Evolutionary conservation across 108 stramenopile genomes (phyloP).

Genomic region (Nitzschia palea): DNA sequence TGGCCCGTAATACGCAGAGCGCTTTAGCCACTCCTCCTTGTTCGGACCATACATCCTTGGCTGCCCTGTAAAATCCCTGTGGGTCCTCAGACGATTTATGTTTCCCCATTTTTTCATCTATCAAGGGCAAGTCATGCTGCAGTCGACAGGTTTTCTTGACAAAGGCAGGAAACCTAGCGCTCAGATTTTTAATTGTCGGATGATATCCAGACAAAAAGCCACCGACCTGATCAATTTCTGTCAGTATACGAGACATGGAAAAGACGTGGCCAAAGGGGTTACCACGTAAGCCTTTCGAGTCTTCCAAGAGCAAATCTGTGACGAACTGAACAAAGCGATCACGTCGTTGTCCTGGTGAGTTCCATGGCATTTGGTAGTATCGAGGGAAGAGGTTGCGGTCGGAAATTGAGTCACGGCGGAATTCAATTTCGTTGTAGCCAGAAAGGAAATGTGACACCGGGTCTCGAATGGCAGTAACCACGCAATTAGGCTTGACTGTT

Average conservation of each 20-base stretch:
- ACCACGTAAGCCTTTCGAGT: neutral
- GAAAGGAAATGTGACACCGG: conserved; percentile 38
- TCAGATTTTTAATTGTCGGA: conserved; percentile 17
- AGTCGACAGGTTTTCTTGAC: conserved; percentile 11
- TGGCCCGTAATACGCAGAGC: conserved; percentile 30
- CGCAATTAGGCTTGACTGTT: conserved; percentile 11
- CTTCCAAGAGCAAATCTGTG: conserved; percentile 12
- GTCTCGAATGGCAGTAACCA: conserved; percentile 39
- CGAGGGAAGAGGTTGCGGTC: neutral
- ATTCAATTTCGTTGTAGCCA: conserved; percentile 46
- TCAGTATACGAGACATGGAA: neutral
- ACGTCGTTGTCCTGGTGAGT: neutral
- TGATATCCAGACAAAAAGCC: neutral
- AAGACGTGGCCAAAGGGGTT: neutral
- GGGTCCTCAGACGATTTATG: conserved; percentile 29
- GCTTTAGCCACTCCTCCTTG: conserved; percentile 14
- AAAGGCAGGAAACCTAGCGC: conserved; percentile 23
- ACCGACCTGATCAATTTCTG: neutral
- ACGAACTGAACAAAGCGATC: conserved; percentile 33
- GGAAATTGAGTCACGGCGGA: neutral
- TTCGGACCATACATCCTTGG: conserved; percentile 35
- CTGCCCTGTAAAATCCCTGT: conserved; percentile 26
- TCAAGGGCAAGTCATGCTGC: neutral
- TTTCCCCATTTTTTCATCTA: neutral
- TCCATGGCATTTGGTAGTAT: neutral